A percentile compares a stretch with the other conserved stretches of the same genome.
Conservation (phyloP, 2,329 filamentous ascomycete genomes). For the Arthrobotrys musiformis region DNA sequence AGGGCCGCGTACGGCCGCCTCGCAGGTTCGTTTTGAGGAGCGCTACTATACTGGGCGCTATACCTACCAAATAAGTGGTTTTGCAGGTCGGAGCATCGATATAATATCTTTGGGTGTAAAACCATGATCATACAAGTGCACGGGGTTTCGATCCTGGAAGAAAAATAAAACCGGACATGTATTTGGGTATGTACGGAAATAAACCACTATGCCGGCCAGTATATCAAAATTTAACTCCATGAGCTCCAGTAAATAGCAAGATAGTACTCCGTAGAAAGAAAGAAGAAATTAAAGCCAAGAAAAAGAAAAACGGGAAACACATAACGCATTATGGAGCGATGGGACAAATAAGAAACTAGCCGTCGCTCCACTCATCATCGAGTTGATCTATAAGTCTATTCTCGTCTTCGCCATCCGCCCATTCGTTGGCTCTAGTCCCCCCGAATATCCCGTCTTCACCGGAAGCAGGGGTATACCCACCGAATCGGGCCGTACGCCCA, state of each 20-base stretch:
- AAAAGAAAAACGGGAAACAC: neutral
- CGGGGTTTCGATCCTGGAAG: too few relatives aligned
- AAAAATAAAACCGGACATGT: too few relatives aligned
- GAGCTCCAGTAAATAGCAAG: neutral
- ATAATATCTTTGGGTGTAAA: too few relatives aligned
- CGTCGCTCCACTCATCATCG: conserved; percentile 54
- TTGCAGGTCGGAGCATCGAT: too few relatives aligned
- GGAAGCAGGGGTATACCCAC: conserved; percentile 22
- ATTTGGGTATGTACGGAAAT: too few relatives aligned
- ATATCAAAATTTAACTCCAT: neutral
- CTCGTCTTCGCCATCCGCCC: conserved; percentile 51
- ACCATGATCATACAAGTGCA: too few relatives aligned
- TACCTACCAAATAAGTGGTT: too few relatives aligned
- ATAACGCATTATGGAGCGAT: too few relatives aligned
- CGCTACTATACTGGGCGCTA: too few relatives aligned
- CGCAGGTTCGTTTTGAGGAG: too few relatives aligned
- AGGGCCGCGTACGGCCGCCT: too few relatives aligned
- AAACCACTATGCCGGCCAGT: too few relatives aligned
- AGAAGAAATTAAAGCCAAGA: neutral
- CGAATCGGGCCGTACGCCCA: conserved; percentile 15
- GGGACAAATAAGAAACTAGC: neutral
- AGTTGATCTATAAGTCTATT: conserved; percentile 54
- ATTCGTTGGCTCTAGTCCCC: conserved; percentile 23
- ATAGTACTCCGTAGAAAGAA: neutral
- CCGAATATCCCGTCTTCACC: conserved; percentile 24